Base-by-base conservation (phyloP, 805 yeast genomes). In the Candida rishiriensis region DNA sequence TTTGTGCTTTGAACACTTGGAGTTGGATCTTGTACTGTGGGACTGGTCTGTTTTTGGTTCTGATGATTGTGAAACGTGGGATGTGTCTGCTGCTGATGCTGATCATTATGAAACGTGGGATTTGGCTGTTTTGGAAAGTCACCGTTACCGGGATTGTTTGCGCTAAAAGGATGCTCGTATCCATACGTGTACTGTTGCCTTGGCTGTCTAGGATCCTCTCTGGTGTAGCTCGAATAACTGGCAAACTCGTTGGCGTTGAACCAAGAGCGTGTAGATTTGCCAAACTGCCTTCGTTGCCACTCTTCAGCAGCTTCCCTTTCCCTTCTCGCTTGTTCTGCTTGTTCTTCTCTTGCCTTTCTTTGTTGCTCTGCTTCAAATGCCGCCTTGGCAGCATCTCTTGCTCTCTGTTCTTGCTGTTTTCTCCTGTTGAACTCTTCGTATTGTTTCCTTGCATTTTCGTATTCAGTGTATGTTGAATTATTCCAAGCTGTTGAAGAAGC, bases 391-490 rank as follows among this genome's bases (percentile, higher is more conserved):
- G 39, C 48, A 18, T 47, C 51, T 21, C 53, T 38, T 10, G 48
- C 49, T 39, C 12, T 36, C 17, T 39, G 36, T 42, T 56, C 47
- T 35, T 43, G 44, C 41, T 49, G 46, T 18, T 48, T 53, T 34
- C 50, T 41, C 32, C 40, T 29, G 29, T 50, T 47, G 44, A 41
- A 46, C 34, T 52, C 48, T 49, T 58, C 57, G 35, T 52, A 39
- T 48, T 49, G 58, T 11, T 38, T 47, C 34, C 57, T 48, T 29
- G 55, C 55, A 39, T 53, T 52, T 39, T 55, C 60, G 42, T 53
- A 52, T 30, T 54, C 57, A 29, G 57, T 42, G 33, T 43, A 46
- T 4, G 26, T 21, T 21, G 26, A 21, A 7, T 21, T 21, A 21
- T 21, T 21, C 26, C 26, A 21, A 5, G 26, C 4, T 21, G 26